These are phyloP conservation scores for Juncus effusus DNA, from an alignment of 176 grass and related monocot genomes.

Conservation along the genomic window DNA sequence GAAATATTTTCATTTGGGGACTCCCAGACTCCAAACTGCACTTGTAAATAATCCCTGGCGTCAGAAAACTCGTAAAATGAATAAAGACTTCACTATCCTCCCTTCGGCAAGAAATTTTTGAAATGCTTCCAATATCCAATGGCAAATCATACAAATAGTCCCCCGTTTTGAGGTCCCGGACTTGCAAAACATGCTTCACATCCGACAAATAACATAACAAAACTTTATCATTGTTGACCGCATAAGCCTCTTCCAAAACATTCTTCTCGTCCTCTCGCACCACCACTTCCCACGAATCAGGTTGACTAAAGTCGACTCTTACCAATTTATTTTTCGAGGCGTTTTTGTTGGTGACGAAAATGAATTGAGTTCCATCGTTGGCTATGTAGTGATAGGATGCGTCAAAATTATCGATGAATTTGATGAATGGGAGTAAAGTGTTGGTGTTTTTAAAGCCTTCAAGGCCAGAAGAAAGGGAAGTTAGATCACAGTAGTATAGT, in stretches of 20 bases:
- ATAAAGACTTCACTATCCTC: conserved; percentile 78
- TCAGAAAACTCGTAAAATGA: conserved; percentile 85
- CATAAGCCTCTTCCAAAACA: conserved; percentile 58
- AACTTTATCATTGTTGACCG: conserved; percentile 63
- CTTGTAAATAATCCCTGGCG: conserved; percentile 79
- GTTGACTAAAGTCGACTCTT: conserved; percentile 56
- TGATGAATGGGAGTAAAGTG: conserved; percentile 75
- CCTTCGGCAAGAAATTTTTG: conserved; percentile 67
- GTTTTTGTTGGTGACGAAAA: conserved; percentile 81
- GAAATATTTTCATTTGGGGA: conserved; percentile 77
- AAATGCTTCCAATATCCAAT: conserved; percentile 83
- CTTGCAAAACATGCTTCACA: conserved; percentile 80
- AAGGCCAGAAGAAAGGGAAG: conserved; percentile 56
- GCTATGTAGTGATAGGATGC: conserved; percentile 63
- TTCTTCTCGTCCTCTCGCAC: conserved; percentile 76
- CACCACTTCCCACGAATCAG: conserved; percentile 58
- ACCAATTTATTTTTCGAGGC: conserved; percentile 81
- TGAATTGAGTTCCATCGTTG: conserved; percentile 74
- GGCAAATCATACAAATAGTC: conserved; percentile 63
- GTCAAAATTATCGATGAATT: conserved; percentile 85
- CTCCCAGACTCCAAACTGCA: conserved; percentile 55
- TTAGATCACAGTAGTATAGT: conserved; percentile 77
- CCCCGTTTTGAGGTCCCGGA: conserved; percentile 78
- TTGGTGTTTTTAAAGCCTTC: conserved; percentile 49
- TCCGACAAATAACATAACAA: conserved; percentile 87